These are phyloP conservation scores for Pseudoturritis turrita DNA, from an alignment of 345 rosid species.

Conservation along the genomic window DNA sequence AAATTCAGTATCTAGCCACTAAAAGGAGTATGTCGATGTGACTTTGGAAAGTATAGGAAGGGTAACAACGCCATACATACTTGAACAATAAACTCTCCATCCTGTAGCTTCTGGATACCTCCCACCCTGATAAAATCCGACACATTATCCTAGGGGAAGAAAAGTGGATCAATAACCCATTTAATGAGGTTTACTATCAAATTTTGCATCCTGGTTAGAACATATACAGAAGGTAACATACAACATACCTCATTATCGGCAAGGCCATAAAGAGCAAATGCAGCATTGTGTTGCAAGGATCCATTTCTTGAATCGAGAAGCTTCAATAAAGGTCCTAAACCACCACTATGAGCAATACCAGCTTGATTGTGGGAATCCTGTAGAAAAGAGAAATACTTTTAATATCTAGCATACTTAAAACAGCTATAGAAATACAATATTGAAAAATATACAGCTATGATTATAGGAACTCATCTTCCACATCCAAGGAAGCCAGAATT, in stretches of 20 bases:
- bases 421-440: background rate
- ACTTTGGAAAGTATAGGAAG: constrained; percentile 11
- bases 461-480: background rate
- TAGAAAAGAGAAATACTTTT: no score
- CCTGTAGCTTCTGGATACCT: constrained; percentile 92
- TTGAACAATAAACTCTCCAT: constrained; percentile 95
- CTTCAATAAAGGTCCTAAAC: constrained; percentile 79
- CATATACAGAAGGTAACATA: background rate
- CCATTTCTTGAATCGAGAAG: constrained; percentile 97
- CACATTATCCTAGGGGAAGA: constrained; percentile 75
- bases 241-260: constrained; percentile 92
- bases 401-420: no score
- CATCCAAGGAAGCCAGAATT: background rate
- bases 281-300: constrained; percentile 98
- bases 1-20: background rate
- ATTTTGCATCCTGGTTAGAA: background rate
- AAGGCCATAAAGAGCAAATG: constrained; percentile 98
- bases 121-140: constrained; percentile 95
- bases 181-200: constrained; percentile 18
- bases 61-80: constrained; percentile 39
- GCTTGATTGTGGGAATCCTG: constrained; percentile 98
- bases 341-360: constrained; percentile 94
- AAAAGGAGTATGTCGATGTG: background rate
- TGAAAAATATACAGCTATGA: background rate
- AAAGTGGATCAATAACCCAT: constrained; percentile 28